Conservation (phyloP, 2,329 filamentous ascomycete genomes). For the Colletotrichum chlorophyti region DNA sequence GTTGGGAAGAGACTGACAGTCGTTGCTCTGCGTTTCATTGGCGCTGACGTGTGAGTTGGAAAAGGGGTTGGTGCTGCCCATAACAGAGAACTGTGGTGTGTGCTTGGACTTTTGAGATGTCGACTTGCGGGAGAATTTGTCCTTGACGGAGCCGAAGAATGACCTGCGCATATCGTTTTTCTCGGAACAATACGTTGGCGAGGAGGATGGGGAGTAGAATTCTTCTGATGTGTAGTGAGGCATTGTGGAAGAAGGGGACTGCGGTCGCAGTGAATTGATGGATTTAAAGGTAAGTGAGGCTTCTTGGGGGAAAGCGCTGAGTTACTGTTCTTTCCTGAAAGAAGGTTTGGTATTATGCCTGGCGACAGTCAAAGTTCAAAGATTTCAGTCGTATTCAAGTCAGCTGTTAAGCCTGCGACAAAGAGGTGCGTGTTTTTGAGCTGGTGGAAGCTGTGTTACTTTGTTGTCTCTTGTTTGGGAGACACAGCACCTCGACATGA, state of each 20-base stretch:
- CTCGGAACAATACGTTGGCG: not conserved
- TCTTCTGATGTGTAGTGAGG: slow-evolving; percentile 16
- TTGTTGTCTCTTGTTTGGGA: not conserved
- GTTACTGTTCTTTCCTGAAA: not conserved
- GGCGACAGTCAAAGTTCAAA: not conserved
- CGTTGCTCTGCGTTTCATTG: too few relatives aligned
- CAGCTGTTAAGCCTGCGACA: not conserved
- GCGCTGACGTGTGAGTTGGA: slow-evolving; percentile 19
- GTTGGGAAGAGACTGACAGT: slow-evolving; percentile 25
- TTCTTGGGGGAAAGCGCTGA: not conserved
- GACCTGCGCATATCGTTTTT: slow-evolving; percentile 30
- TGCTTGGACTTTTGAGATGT: slow-evolving; percentile 13
- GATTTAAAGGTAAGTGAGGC: not conserved
- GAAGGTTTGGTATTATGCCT: not conserved
- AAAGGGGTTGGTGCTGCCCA: slow-evolving; percentile 28
- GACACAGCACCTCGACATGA: not conserved
- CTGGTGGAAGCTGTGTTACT: not conserved
- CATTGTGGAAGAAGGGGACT: slow-evolving; percentile 1
- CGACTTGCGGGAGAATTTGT: slow-evolving; percentile 40
- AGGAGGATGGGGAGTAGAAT: not conserved
- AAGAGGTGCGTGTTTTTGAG: not conserved
- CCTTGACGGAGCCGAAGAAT: slow-evolving; percentile 41
- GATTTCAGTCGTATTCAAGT: not conserved
- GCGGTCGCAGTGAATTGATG: slow-evolving; percentile 1
- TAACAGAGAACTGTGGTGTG: slow-evolving; percentile 1